phyloP scores from a whole-genome alignment of 169 alveolate species.

The Amoebophrya sp. region DNA sequence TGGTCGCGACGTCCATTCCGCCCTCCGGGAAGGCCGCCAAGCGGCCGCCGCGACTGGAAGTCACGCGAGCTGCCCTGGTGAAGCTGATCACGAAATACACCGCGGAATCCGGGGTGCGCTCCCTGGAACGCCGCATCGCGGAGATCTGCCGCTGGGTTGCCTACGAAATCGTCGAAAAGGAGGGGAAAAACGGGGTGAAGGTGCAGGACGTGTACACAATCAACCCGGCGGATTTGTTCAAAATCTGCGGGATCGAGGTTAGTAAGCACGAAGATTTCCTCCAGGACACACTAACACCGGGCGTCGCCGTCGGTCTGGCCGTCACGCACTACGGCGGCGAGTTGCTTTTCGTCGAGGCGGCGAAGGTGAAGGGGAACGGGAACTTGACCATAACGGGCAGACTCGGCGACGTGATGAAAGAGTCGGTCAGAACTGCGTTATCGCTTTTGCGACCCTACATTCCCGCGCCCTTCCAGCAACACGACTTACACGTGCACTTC shows the following conservation, averaged over 20 bases:
- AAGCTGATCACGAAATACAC: neutral
- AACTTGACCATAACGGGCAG: conserved; percentile 80
- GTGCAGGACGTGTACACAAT: neutral
- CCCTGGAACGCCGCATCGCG: conserved; percentile 40
- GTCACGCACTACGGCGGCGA: conserved; percentile 90
- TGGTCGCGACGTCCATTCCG: too few relatives aligned
- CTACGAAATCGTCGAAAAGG: conserved; percentile 37
- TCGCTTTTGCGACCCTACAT: neutral
- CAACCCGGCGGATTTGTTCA: neutral
- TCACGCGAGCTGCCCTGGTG: neutral
- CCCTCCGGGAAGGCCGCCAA: neutral
- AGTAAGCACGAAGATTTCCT: neutral
- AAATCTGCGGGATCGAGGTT: neutral
- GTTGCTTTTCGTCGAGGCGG: conserved; percentile 77
- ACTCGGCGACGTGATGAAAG: conserved; percentile 85
- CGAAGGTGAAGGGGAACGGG: conserved; percentile 42
- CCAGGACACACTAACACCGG: conserved; percentile 40
- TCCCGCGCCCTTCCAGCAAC: neutral
- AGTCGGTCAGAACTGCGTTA: conserved; percentile 77
- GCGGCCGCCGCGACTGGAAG: neutral
- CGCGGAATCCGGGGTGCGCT: conserved; percentile 36
- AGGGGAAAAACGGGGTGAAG: neutral
- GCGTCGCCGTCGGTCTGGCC: conserved; percentile 87
- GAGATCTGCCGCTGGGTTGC: conserved; percentile 45
- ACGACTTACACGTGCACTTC: conserved; percentile 76